A percentile compares a stretch with the other conserved stretches of the same genome.
Conservation (phyloP, 1,284 basidiomycete genomes). For the Fistulina hepatica region DNA sequence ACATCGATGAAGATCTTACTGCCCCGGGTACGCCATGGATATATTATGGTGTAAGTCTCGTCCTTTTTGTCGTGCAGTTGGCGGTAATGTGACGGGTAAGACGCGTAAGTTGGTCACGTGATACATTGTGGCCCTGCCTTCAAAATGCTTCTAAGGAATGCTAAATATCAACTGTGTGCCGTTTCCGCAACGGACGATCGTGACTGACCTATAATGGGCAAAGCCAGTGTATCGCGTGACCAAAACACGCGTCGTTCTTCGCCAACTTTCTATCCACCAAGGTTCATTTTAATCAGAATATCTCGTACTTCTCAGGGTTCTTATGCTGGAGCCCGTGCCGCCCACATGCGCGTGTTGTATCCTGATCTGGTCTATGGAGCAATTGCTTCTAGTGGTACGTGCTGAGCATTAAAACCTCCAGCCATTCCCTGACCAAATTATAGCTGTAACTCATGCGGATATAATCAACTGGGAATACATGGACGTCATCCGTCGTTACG, state of each 20-base stretch:
- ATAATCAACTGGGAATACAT: constrained; percentile 77
- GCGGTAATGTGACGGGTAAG: no score
- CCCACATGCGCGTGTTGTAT: constrained; percentile 83
- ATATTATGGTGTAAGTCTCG: constrained; percentile 69
- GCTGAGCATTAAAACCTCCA: constrained; percentile 6
- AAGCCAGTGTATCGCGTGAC: no score
- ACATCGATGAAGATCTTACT: constrained; percentile 60
- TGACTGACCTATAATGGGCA: no score
- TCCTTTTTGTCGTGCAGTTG: no score
- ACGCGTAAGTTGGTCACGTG: no score
- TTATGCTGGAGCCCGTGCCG: constrained; percentile 89
- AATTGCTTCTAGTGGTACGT: constrained; percentile 78
- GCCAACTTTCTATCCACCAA: constrained; percentile 1
- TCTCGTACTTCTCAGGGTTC: constrained; percentile 57
- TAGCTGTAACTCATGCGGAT: constrained; percentile 65
- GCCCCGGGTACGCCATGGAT: constrained; percentile 77
- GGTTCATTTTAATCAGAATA: background rate
- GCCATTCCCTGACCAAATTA: background rate
- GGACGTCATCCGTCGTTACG: constrained; percentile 74
- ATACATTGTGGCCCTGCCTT: no score
- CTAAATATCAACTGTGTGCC: no score
- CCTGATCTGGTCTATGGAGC: constrained; percentile 86
- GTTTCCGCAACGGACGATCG: no score
- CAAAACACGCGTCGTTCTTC: background rate
- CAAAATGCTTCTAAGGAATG: no score